A percentile compares a stretch with the other conserved stretches of the same genome.
Conservation (phyloP, 2,329 filamentous ascomycete genomes). For the Ascochyta fabae region DNA sequence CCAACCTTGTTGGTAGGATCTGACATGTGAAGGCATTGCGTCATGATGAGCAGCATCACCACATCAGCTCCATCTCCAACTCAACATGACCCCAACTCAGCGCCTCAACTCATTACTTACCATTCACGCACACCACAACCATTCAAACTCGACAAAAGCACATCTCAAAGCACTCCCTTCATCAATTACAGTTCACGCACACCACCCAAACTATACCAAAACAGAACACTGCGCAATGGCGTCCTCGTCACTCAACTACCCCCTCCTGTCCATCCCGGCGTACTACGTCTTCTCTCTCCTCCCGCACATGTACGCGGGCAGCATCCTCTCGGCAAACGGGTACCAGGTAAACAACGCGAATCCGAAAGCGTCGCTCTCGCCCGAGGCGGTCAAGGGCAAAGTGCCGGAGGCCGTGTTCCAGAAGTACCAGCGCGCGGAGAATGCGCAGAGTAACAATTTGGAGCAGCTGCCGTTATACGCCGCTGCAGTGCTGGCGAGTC, state of each 20-base stretch:
- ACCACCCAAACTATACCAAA: too few species aligned
- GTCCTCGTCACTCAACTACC: conserved; percentile 31
- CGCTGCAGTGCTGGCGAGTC: conserved; percentile 29
- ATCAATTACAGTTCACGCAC: too few species aligned
- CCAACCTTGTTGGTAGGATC: background rate
- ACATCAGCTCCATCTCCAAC: too few species aligned
- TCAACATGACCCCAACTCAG: too few species aligned
- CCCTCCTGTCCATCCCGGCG: conserved; percentile 35
- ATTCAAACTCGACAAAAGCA: background rate
- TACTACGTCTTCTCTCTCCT: conserved; percentile 35
- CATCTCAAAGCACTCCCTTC: background rate
- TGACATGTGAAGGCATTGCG: background rate
- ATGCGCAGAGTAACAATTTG: conserved; percentile 32
- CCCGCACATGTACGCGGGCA: conserved; percentile 29
- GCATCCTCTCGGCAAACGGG: conserved; percentile 21
- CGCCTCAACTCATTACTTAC: too few species aligned
- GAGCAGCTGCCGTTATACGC: conserved; percentile 38
- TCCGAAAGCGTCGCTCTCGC: conserved; percentile 31
- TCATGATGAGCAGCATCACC: conserved; percentile 4
- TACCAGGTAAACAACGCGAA: conserved; percentile 38
- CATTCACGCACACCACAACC: too few species aligned
- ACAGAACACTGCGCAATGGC: conserved; percentile 17
- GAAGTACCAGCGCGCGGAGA: conserved; percentile 38
- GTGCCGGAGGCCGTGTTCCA: conserved; percentile 34
- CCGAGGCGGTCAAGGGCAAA: conserved; percentile 31